Base-by-base conservation (phyloP, 306 rosid species). In the Trifolium subterraneum region DNA sequence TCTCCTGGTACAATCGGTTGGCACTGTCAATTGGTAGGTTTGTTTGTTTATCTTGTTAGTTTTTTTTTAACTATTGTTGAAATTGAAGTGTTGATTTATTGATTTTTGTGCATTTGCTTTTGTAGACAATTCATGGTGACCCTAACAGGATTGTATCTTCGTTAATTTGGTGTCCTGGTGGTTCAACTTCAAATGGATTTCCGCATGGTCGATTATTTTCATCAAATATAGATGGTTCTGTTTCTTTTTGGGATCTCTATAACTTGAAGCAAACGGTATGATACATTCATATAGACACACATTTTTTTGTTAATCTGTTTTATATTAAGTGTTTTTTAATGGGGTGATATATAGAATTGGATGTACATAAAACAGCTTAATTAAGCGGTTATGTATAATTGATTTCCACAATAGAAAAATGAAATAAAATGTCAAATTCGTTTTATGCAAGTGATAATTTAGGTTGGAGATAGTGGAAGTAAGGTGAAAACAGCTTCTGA, bases 1-100 rank as follows among this genome's bases (percentile, higher is more conserved):
- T 95, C 97, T 59, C 93, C 99, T 6, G 96, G 95, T 35, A 83
- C 98, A 38, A 93, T 90, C 1, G 97, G 96, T 22, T 95, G 99
- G 99, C 99, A 95, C 93, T 88, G 93, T 84, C 98, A 91, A 81
- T 79, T 93, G 90, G 98, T 93, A 48, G 2, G 9, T 0, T 16
- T 7, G 4, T 20, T 56, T 0, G 3, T 10, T 8, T 3, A 3
- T 51, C 3, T 52, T 10, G 2, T 20, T 11, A 10, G n/a, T 42
- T 11, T 38, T 64, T 36, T 5, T 1, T 3, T 61, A 25, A 8
- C 22, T 12, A 8, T 45, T 18, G 7, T 54, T 54, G 75, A 0
- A 36, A 5, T 7, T 13, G 3, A 20, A 12, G 19, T 13, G 8
- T 27, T 7, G 8, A 35, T 36, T 36, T 36, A 7, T 35, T 35